Percentiles rank a stretch among this genome's conserved stretches.
Evolutionary conservation across 2,329 filamentous ascomycete genomes (phyloP).

Genomic region (Coleophoma cylindrospora): DNA sequence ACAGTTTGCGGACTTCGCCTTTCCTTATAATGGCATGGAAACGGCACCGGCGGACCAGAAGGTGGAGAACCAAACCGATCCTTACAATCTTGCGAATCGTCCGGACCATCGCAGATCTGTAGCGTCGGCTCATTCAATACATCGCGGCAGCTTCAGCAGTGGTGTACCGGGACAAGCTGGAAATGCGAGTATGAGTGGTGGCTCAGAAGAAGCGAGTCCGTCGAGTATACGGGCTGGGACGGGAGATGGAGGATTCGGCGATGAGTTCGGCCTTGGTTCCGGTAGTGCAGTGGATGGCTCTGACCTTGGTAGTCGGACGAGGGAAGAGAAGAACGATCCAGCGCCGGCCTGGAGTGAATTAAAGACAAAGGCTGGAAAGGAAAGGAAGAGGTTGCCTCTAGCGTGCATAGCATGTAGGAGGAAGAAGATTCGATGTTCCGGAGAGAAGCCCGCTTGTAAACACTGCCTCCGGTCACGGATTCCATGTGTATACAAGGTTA

Average conservation of each 20-base stretch:
- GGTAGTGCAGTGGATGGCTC: conserved; percentile 43
- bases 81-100: conserved; percentile 15
- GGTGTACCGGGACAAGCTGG: conserved; percentile 10
- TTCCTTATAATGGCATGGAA: conserved; percentile 42
- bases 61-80: conserved; percentile 16
- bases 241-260: conserved; percentile 25
- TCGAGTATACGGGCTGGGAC: conserved; percentile 20
- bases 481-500: conserved; percentile 97
- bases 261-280: conserved; percentile 52
- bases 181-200: conserved; percentile 21
- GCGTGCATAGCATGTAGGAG: conserved; percentile 93
- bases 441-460: conserved; percentile 96
- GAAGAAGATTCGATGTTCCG: conserved; percentile 97
- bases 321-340: conserved; percentile 53
- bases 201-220: conserved; percentile 27
- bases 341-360: conserved; percentile 73
- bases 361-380: conserved; percentile 91
- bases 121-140: conserved; percentile 14
- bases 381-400: conserved; percentile 84
- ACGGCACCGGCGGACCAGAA: conserved; percentile 29
- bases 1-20: conserved; percentile 49
- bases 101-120: conserved; percentile 16
- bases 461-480: conserved; percentile 90
- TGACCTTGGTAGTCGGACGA: conserved; percentile 47
- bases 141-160: conserved; percentile 17